Conservation (phyloP, 2,329 filamentous ascomycete genomes). For the Cordyceps tenuipes region DNA sequence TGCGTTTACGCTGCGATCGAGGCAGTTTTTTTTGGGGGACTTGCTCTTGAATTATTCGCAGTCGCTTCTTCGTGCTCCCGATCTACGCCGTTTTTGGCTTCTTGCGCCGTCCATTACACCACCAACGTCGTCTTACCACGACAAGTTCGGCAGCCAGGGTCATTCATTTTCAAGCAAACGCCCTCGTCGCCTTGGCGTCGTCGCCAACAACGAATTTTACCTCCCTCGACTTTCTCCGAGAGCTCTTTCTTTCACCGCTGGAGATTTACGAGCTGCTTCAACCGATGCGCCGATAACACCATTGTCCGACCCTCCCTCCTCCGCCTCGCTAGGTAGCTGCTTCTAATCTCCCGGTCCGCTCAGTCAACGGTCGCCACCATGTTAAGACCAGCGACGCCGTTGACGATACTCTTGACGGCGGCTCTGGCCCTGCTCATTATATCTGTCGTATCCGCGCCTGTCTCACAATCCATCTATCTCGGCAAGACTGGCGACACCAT, state of each 20-base stretch:
- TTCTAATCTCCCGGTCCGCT: conserved; percentile 13
- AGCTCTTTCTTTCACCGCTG: neutral
- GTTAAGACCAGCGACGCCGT: conserved; percentile 85
- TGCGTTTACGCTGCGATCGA: neutral
- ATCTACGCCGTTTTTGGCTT: neutral
- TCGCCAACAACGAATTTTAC: neutral
- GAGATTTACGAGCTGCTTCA: neutral
- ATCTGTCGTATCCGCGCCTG: conserved; percentile 82
- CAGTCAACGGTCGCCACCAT: conserved; percentile 43
- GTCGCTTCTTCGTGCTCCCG: neutral
- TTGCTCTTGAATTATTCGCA: neutral
- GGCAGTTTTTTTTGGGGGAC: neutral
- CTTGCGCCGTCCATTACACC: neutral
- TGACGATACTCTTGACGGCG: conserved; percentile 74
- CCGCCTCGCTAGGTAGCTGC: conserved; percentile 1
- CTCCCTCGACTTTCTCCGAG: neutral
- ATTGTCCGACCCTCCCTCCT: neutral
- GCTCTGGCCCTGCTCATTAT: conserved; percentile 82
- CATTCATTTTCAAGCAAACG: neutral
- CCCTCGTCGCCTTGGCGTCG: neutral
- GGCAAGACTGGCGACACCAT: conserved; percentile 67
- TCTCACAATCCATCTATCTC: conserved; percentile 77
- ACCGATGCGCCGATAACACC: conserved; percentile 5
- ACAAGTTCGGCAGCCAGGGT: neutral
- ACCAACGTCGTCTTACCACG: neutral